Conservation (phyloP, 2,329 filamentous ascomycete species). For the Trichoderma semiorbis region DNA sequence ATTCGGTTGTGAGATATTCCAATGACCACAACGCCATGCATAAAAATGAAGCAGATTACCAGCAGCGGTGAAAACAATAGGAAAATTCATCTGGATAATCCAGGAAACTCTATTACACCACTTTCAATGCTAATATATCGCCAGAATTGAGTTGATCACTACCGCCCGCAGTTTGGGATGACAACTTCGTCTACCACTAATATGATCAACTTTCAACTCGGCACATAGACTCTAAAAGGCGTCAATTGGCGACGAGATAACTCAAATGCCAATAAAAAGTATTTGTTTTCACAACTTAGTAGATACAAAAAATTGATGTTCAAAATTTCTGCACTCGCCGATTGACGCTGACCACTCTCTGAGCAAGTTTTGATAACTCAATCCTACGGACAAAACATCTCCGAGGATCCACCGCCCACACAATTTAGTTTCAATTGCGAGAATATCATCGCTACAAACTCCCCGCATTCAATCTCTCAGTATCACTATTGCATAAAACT, state of each 20-base stretch:
- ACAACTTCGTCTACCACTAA: background rate
- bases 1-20: background rate
- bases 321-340: background rate
- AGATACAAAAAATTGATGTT: background rate
- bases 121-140: background rate
- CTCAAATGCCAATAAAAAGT: background rate
- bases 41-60: background rate
- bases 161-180: background rate
- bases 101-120: background rate
- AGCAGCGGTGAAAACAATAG: background rate
- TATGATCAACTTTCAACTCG: background rate
- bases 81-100: background rate
- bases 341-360: background rate
- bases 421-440: background rate
- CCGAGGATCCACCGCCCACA: conserved; percentile 14
- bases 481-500: background rate
- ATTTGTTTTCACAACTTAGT: background rate
- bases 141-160: background rate
- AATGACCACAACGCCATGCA: background rate
- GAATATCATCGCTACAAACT: background rate
- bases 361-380: background rate
- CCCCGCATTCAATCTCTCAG: background rate
- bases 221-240: background rate
- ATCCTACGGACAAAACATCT: background rate
- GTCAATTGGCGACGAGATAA: background rate